phyloP scores from a whole-genome alignment of 148 eudicot genomes.

The Camellia japonica region DNA sequence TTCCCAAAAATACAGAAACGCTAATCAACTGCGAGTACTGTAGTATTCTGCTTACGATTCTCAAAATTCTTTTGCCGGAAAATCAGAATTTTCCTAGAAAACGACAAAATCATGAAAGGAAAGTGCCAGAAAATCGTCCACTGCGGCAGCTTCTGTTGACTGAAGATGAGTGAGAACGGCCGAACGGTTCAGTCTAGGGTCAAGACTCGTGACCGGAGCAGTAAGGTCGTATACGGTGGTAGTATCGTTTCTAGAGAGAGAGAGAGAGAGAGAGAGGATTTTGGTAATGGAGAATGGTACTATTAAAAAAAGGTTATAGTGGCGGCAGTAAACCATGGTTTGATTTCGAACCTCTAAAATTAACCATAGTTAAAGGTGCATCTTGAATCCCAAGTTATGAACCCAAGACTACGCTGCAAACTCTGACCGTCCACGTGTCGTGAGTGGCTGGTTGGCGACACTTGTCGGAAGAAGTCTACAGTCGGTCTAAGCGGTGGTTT shows the following conservation, averaged over 20 bases:
- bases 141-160: background rate
- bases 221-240: conserved; percentile 17
- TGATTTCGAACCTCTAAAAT: background rate
- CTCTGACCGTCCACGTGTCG: conserved; percentile 26
- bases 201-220: conserved; percentile 12
- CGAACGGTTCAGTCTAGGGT: conserved; percentile 1
- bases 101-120: background rate
- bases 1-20: background rate
- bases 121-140: background rate
- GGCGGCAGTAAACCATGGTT: conserved; percentile 23
- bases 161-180: background rate
- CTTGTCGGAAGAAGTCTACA: conserved; percentile 25
- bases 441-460: conserved; percentile 22
- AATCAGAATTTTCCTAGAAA: conserved; percentile 3
- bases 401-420: background rate
- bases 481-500: conserved; percentile 20
- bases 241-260: conserved; percentile 10
- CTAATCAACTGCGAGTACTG: background rate
- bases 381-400: background rate
- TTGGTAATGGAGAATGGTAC: background rate
- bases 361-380: conserved; percentile 14
- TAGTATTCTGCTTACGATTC: background rate
- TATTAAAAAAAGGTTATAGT: conserved; percentile 11
- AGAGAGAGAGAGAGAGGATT: conserved; percentile 9
- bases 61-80: background rate